Evolutionary conservation across 2,329 filamentous ascomycete species (phyloP), one percentile per base, ranked within the genome.

Genomic region (Didymella segeticola): DNA sequence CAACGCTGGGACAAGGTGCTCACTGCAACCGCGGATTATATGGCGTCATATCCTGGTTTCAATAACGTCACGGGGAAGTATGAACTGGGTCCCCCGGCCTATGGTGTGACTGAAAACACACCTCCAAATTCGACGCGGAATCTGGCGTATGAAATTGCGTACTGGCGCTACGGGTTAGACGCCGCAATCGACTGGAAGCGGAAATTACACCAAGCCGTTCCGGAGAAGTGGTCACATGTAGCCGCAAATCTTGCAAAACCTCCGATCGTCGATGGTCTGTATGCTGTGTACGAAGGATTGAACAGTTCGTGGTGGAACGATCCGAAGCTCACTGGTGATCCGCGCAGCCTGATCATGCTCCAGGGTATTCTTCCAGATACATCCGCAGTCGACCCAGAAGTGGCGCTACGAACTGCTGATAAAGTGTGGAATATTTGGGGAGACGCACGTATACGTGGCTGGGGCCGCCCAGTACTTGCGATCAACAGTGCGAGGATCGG

Each of bases 111-210:
- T 2, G 84, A 86, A 62, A 86, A 85, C 57, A 86, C 83, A 0
- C 77, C 78, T 9, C 81, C 83, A 1, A 84, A 85, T 47, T 70
- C 63, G 0, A 86, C 83, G 0, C 68, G 79, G 2, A 85, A 86
- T 58, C 79, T 83, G 27, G 79, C 82, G 0, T 86, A 86, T 50
- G 83, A 86, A 69, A 70, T 76, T 4, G 80, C 83, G 8, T 86
- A 86, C 67, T 86, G 82, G 83, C 77, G 80, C 9, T 86, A 85
- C 51, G 83, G 83, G 1, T 74, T 86, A 22, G 77, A 82, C 30
- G 67, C 83, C 1, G 84, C 83, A 10, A 72, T 74, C 3, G 56
- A 66, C 5, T 86, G 83, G 83, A 83, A 83, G 62, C 58, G 71
- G 39, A 77, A 81, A 12, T 78, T 80, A 26, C 67, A 69, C 2